Evolutionary conservation across 2,329 filamentous ascomycete species (phyloP).

Genomic region (Drechslerella stenobrocha): DNA sequence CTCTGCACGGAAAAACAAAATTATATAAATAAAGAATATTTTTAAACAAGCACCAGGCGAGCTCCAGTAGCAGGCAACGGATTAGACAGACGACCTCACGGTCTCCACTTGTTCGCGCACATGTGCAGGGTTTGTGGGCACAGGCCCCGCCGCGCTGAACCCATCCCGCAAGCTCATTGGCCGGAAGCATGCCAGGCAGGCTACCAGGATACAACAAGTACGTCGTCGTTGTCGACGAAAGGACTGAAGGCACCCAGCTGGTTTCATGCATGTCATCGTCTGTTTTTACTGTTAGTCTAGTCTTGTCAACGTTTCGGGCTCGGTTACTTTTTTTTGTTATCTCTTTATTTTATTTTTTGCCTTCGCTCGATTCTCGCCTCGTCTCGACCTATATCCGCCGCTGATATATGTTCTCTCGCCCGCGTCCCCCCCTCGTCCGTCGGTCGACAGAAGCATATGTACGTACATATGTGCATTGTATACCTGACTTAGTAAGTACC

Average conservation of each 20-base stretch:
- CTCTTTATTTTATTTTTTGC: background rate
- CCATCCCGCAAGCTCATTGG: background rate
- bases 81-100: background rate
- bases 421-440: too few species aligned
- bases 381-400: background rate
- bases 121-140: background rate
- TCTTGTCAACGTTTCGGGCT: background rate
- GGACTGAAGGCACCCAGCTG: background rate
- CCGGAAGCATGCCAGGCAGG: background rate
- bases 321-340: background rate
- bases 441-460: too few species aligned
- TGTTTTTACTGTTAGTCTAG: background rate
- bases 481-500: too few species aligned
- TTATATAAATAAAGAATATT: too few species aligned
- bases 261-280: conserved; percentile 44
- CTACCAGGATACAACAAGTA: background rate
- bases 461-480: too few species aligned
- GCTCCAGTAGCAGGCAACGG: conserved; percentile 18
- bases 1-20: conserved; percentile 25
- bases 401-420: background rate
- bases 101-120: background rate
- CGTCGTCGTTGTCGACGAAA: background rate
- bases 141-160: background rate
- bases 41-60: too few species aligned
- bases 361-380: conserved; percentile 6